phyloP scores from a whole-genome alignment of 331 rosid species.

The Pyrus hybrid region DNA sequence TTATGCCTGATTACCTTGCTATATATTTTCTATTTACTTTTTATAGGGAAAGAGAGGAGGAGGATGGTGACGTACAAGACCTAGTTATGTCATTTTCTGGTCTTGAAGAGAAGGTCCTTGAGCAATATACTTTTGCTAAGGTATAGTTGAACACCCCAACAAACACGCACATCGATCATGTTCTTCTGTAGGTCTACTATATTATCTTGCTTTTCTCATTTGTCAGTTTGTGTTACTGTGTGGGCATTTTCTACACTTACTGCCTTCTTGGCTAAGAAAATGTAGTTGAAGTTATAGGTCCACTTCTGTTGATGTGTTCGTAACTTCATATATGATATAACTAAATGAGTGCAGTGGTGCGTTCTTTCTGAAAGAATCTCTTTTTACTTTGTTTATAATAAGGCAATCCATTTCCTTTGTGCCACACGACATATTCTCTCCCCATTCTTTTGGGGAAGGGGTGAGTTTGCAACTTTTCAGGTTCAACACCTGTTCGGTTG shows the following conservation, averaged over 20 bases:
- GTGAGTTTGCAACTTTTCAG: not conserved
- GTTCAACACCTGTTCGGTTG: not conserved
- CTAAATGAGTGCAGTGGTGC: not conserved
- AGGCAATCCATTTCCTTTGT: not conserved
- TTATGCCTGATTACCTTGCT: conserved; percentile 19
- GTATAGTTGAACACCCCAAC: conserved; percentile 28
- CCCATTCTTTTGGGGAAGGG: not conserved
- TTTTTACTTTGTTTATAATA: not conserved
- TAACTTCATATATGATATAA: too few relatives aligned
- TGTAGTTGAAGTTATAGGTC: not conserved
- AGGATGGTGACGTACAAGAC: conserved; percentile 68
- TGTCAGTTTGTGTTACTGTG: not conserved
- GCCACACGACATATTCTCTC: not conserved
- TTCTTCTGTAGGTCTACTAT: not conserved
- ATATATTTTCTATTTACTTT: not conserved
- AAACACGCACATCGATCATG: not conserved
- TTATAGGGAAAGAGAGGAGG: conserved; percentile 76
- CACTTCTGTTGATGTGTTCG: not conserved
- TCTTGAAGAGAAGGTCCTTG: conserved; percentile 91
- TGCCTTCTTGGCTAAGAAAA: not conserved
- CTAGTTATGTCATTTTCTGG: conserved; percentile 62
- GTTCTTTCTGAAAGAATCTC: not conserved
- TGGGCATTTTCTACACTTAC: not conserved
- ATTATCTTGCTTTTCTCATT: not conserved
- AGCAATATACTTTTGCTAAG: conserved; percentile 94